A percentile compares a stretch with the other conserved stretches of the same genome.
Evolutionary conservation across 257 asterid genomes (phyloP).

Genomic region (Gentiana dahurica): DNA sequence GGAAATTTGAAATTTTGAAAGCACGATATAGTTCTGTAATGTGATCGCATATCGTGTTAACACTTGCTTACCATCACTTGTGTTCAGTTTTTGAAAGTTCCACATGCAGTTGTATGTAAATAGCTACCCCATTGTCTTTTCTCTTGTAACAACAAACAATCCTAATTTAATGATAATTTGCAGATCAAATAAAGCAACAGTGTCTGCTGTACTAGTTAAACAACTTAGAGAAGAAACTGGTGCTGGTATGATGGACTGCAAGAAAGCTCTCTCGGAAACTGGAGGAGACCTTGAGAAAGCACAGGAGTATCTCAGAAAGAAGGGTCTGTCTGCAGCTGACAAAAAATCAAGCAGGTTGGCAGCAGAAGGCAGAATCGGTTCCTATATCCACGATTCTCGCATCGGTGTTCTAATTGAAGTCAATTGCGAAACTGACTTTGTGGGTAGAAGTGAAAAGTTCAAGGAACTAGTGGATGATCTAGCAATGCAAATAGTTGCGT

Average conservation of each 20-base stretch:
- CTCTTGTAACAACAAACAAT: not conserved
- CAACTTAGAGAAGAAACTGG: constrained; percentile 94
- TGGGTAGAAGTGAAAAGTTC: constrained; percentile 69
- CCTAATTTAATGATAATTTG: constrained; percentile 3
- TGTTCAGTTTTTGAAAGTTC: not conserved
- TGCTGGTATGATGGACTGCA: constrained; percentile 99
- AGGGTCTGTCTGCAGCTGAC: constrained; percentile 91
- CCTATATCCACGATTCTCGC: constrained; percentile 87
- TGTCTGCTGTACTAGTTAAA: constrained; percentile 83
- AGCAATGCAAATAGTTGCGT: constrained; percentile 94
- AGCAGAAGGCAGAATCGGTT: constrained; percentile 92
- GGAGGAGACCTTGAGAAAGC: constrained; percentile 90
- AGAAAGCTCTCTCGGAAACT: constrained; percentile 87
- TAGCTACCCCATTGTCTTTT: not conserved
- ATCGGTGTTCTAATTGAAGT: constrained; percentile 93
- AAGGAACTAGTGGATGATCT: constrained; percentile 72
- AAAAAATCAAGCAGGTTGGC: constrained; percentile 91
- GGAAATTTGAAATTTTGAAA: too few species aligned
- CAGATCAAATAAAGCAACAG: constrained; percentile 47
- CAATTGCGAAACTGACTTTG: constrained; percentile 95
- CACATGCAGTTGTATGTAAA: not conserved
- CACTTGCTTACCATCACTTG: not conserved
- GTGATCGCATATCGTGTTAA: not conserved
- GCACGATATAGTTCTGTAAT: too few species aligned
- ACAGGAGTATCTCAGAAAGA: constrained; percentile 80